A percentile compares a stretch with the other conserved stretches of the same genome.
Evolutionary conservation across 345 rosid species (phyloP).

Genomic region (Hibiscus tridactylites): DNA sequence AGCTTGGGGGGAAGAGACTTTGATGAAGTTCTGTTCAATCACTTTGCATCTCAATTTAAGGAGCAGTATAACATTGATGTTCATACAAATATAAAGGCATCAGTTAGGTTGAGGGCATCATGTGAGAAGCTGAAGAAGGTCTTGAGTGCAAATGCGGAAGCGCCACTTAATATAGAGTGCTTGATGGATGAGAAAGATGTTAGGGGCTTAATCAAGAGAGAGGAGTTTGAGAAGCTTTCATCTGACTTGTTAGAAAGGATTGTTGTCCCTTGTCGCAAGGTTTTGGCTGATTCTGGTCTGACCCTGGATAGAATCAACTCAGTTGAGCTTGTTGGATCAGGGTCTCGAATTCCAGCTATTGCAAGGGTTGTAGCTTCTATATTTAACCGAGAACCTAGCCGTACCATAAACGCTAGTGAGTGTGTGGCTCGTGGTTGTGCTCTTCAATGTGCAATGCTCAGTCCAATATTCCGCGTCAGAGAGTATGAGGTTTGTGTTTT

Average conservation of each 20-base stretch:
- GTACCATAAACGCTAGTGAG: constrained; percentile 63
- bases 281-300: constrained; percentile 47
- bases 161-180: constrained; percentile 56
- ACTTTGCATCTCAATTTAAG: constrained; percentile 50
- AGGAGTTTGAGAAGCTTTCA: constrained; percentile 49
- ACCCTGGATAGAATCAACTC: constrained; percentile 39
- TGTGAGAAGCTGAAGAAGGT: constrained; percentile 70
- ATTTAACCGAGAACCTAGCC: constrained; percentile 50
- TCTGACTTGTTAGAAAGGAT: constrained; percentile 43
- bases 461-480: constrained; percentile 23
- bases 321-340: constrained; percentile 70
- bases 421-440: constrained; percentile 71
- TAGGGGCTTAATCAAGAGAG: constrained; percentile 49
- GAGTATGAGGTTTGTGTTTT: constrained; percentile 33
- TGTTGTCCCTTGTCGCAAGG: constrained; percentile 43
- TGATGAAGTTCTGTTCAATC: constrained; percentile 43
- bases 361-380: constrained; percentile 33
- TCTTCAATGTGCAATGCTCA: constrained; percentile 68
- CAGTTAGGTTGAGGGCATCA: constrained; percentile 45
- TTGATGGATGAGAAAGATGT: constrained; percentile 71
- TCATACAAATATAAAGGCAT: constrained; percentile 42
- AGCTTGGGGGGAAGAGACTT: constrained; percentile 59
- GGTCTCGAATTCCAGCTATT: constrained; percentile 59
- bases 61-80: constrained; percentile 54
- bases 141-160: constrained; percentile 64